Percentiles rank a stretch among this genome's conserved stretches.
Evolutionary conservation across 768 basidiomycete genomes (phyloP).

Genomic region (Stropharia rugosoannulata): DNA sequence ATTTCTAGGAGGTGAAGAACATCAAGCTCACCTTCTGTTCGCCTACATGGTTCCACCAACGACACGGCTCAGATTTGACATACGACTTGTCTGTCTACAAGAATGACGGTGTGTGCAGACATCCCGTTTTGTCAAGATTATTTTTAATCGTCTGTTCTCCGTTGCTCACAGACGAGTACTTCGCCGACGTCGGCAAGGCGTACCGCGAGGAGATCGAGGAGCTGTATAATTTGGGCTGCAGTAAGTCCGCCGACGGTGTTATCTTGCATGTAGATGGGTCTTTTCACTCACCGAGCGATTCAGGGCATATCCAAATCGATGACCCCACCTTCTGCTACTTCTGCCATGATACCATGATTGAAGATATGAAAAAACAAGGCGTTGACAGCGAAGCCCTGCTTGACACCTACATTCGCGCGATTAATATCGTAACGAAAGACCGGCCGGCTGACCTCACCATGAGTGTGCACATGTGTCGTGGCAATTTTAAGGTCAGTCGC

Average conservation of each 20-base stretch:
- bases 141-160: not conserved
- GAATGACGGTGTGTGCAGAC: conserved; percentile 45
- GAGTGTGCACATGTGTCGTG: conserved; percentile 62
- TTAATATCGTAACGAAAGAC: conserved; percentile 53
- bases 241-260: conserved; percentile 28
- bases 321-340: conserved; percentile 63
- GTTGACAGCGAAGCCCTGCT: conserved; percentile 69
- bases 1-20: conserved; percentile 53
- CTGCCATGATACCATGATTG: conserved; percentile 56
- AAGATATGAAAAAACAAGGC: conserved; percentile 54
- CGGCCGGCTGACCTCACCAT: conserved; percentile 55
- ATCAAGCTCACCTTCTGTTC: conserved; percentile 77
- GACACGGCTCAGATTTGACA: conserved; percentile 57
- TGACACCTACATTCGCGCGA: conserved; percentile 68
- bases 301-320: conserved; percentile 52
- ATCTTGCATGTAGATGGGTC: not conserved
- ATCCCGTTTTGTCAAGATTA: not conserved
- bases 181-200: conserved; percentile 44
- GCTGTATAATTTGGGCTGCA: conserved; percentile 47
- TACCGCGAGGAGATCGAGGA: conserved; percentile 51
- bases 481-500: conserved; percentile 44
- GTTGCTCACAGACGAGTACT: conserved; percentile 42
- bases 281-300: conserved; percentile 15
- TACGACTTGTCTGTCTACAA: conserved; percentile 60
- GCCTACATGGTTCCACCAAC: conserved; percentile 72